Percentiles rank a stretch among this genome's conserved stretches.
Evolutionary conservation across 1,284 basidiomycete species (phyloP).

Genomic region (Leccinum subrobustum): DNA sequence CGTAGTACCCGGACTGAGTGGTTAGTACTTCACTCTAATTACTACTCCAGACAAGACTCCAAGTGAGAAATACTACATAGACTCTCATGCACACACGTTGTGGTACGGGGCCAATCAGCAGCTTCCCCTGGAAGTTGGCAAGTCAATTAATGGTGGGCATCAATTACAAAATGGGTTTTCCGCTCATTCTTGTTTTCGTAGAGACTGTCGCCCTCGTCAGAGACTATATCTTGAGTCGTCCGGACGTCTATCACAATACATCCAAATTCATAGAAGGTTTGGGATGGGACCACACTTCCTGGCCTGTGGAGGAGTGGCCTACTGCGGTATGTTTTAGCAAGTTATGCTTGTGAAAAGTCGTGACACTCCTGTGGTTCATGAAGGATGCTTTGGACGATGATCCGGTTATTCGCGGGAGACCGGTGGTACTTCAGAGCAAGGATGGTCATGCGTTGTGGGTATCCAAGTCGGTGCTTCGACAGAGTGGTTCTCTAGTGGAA

Average conservation of each 20-base stretch:
- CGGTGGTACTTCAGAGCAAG: constrained; percentile 77
- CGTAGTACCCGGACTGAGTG: constrained; percentile 66
- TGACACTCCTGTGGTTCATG: neutral
- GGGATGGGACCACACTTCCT: constrained; percentile 91
- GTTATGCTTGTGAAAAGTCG: neutral
- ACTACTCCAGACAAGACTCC: constrained; percentile 8
- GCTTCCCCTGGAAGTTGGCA: constrained; percentile 65
- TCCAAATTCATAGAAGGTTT: constrained; percentile 75
- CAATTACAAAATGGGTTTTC: neutral
- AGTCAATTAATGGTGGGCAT: constrained; percentile 51
- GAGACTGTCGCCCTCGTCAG: constrained; percentile 67
- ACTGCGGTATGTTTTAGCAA: constrained; percentile 50
- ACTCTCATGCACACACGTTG: constrained; percentile 80
- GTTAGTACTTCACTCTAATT: constrained; percentile 37
- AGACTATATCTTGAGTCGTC: constrained; percentile 60
- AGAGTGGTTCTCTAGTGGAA: constrained; percentile 61
- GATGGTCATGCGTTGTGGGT: constrained; percentile 92
- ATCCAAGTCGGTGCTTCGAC: constrained; percentile 57
- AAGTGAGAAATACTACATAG: constrained; percentile 36
- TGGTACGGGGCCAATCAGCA: constrained; percentile 70
- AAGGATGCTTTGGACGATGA: constrained; percentile 76
- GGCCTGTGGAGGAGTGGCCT: constrained; percentile 69
- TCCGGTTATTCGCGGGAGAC: constrained; percentile 62
- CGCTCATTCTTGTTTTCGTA: constrained; percentile 24
- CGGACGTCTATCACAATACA: constrained; percentile 51